Conservation (phyloP, 139 green algal genomes). For the Chlamydomonas schloesseri region DNA sequence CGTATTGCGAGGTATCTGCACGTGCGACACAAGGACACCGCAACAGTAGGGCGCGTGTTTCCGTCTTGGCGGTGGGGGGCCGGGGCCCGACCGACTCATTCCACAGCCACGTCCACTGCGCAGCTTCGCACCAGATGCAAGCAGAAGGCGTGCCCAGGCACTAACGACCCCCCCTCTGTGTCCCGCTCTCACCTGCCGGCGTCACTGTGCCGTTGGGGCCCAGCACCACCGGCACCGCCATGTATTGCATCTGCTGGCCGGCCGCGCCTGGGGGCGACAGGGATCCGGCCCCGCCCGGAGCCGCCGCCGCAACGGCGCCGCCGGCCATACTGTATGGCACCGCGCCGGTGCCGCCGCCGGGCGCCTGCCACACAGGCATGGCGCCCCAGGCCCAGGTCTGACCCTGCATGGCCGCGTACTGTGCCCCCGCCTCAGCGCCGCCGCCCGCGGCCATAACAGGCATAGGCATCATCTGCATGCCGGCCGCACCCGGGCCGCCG, state of each 20-base stretch:
- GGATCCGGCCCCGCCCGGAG: neutral
- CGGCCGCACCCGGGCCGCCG: too few relatives aligned
- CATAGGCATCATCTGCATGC: too few relatives aligned
- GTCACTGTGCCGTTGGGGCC: neutral
- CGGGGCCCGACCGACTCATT: too few relatives aligned
- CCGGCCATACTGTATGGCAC: neutral
- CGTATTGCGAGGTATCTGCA: slow-evolving; percentile 15
- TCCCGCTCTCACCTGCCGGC: neutral
- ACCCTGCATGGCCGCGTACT: neutral
- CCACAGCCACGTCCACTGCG: too few relatives aligned
- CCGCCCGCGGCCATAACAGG: neutral
- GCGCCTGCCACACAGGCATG: slow-evolving; percentile 33
- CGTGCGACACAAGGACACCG: too few relatives aligned
- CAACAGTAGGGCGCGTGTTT: too few relatives aligned
- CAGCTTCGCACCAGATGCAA: too few relatives aligned
- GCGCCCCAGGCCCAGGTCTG: slow-evolving; percentile 15
- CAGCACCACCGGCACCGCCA: slow-evolving; percentile 17
- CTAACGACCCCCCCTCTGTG: too few relatives aligned
- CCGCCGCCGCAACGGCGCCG: neutral
- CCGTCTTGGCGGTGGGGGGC: too few relatives aligned
- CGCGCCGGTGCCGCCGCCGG: neutral
- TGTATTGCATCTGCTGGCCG: slow-evolving; percentile 7
- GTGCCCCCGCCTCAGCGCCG: neutral
- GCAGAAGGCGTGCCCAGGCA: too few relatives aligned
- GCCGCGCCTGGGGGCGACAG: neutral